Evolutionary conservation across 2,329 filamentous ascomycete genomes (phyloP).

Genomic region (Penicillium fuscoglaucum): DNA sequence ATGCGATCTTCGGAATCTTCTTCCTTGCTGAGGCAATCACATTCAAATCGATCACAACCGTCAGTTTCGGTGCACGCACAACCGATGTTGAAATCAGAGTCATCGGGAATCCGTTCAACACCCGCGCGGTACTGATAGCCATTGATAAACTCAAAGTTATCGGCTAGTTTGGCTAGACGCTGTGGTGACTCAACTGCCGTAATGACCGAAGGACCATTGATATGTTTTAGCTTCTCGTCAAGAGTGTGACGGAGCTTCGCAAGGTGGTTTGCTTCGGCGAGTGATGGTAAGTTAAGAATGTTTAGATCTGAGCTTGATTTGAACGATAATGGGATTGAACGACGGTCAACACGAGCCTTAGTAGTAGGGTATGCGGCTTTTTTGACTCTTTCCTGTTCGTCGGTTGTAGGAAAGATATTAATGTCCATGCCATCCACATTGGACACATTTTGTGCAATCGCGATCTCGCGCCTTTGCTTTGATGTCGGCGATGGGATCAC

Average conservation of each 20-base stretch:
- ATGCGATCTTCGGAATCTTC: constrained; percentile 32
- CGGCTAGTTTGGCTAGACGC: constrained; percentile 26
- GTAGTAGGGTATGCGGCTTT: constrained; percentile 1
- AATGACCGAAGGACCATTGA: constrained; percentile 32
- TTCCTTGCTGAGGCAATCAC: constrained; percentile 36
- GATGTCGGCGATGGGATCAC: constrained; percentile 6
- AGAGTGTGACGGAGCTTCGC: constrained; percentile 4
- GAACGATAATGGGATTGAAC: background rate
- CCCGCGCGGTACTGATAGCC: constrained; percentile 38
- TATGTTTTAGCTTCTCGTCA: constrained; percentile 6
- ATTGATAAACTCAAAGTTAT: constrained; percentile 44
- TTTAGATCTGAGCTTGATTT: background rate
- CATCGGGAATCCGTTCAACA: constrained; percentile 28
- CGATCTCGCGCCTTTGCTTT: background rate
- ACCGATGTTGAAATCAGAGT: constrained; percentile 23
- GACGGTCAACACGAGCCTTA: background rate
- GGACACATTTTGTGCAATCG: background rate
- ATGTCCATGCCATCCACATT: background rate
- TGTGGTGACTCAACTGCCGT: constrained; percentile 19
- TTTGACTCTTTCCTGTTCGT: background rate
- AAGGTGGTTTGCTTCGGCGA: background rate
- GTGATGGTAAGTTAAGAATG: background rate
- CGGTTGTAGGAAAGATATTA: background rate
- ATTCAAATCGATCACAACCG: constrained; percentile 29
- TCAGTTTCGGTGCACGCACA: constrained; percentile 30